These are phyloP conservation scores for Claviceps maximensis DNA, from an alignment of 2,329 filamentous ascomycete species.

Conservation along the genomic window DNA sequence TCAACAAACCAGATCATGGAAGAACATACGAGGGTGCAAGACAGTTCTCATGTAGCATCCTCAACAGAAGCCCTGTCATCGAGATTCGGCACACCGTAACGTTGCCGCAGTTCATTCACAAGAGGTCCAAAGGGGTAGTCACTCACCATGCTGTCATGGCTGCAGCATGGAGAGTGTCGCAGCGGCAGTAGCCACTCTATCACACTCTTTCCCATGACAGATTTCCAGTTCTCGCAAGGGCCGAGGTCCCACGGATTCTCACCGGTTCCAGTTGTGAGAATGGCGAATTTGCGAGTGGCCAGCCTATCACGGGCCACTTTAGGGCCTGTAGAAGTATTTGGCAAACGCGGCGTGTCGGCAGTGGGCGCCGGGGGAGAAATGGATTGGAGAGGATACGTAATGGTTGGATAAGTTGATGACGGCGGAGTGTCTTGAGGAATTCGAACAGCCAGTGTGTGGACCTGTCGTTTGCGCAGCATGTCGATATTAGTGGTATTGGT, in stretches of 20 bases:
- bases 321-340: constrained; percentile 8
- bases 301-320: constrained; percentile 26
- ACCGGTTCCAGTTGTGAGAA: constrained; percentile 57
- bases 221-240: constrained; percentile 54
- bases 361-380: background rate
- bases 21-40: no score
- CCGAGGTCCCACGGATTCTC: constrained; percentile 83
- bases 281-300: constrained; percentile 59
- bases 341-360: background rate
- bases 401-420: constrained; percentile 32
- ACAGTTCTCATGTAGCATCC: background rate
- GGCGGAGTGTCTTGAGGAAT: constrained; percentile 39
- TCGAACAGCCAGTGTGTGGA: constrained; percentile 62
- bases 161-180: constrained; percentile 57
- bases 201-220: constrained; percentile 61
- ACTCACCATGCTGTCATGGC: constrained; percentile 51
- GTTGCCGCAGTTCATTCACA: constrained; percentile 40
- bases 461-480: constrained; percentile 47
- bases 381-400: constrained; percentile 43
- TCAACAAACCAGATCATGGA: no score
- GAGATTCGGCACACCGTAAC: constrained; percentile 16
- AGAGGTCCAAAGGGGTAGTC: constrained; percentile 55
- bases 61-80: background rate
- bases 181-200: constrained; percentile 75
- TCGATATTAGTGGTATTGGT: constrained; percentile 80